Evolutionary conservation across 2,329 filamentous ascomycete species (phyloP), one percentile per base, ranked within the genome.

Genomic region (Raffaelea albimanens): DNA sequence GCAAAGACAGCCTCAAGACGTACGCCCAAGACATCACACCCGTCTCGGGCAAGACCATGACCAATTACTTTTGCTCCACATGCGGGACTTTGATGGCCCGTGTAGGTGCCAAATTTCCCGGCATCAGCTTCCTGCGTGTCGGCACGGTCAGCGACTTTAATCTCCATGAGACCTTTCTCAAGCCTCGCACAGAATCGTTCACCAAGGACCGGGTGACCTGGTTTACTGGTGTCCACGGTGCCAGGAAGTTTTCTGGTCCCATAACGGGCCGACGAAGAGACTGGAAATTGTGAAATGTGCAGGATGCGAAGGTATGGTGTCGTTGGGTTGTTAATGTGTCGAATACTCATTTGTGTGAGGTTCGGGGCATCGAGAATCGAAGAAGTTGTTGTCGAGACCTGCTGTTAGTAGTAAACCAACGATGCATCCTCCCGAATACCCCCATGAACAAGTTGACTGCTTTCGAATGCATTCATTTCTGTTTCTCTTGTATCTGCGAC

Each of bases 51-150:
- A 67, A 70, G 46, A 59, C 44, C 7, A 84, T 83, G 79, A 73
- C 72, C 8, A 82, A 83, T 55, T 65, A 69, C 56, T 84, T 83
- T 60, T 84, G 80, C 53, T 62, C 57, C 0, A 72, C 65, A 0
- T 84, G 80, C 56, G 79, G 80, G 0, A 68, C 67, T 0, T 61
- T 76, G 5, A 71, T 76, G 69, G 76, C 74, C 48, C 61, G 73
- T 0, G 52, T 63, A 5, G 59, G 64, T 11, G 52, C 55, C 1
- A 61, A 57, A 0, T 70, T 62, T 47, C 70, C 71, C 0, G 70
- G 63, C 0, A 51, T 49, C 42, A 65, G 56, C 29, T 67, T 76
- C 29, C 20, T 69, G 47, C 53, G 73, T 0, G 66, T 73, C 29
- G 74, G 74, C 0, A 75, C 71, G 0, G 66, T 78, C 4, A 73